These are phyloP conservation scores for Hypoxylon sp. DNA, from an alignment of 2,329 filamentous ascomycete species.

Conservation along the genomic window DNA sequence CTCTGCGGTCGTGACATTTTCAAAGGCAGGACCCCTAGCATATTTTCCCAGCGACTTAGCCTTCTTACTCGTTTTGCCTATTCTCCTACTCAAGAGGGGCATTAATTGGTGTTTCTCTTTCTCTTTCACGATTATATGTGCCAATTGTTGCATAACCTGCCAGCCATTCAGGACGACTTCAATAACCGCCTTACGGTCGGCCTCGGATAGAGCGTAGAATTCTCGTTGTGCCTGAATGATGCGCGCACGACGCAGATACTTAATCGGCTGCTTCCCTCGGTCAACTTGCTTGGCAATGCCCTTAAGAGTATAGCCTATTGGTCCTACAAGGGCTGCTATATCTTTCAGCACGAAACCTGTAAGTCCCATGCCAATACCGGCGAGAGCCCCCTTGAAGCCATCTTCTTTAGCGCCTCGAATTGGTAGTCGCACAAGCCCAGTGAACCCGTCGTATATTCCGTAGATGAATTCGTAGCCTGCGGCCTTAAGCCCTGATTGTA, in stretches of 20 bases:
- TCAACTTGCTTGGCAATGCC: slow-evolving; percentile 73
- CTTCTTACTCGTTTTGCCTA: slow-evolving; percentile 55
- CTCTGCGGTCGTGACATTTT: slow-evolving; percentile 64
- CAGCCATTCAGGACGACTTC: slow-evolving; percentile 60
- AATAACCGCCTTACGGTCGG: slow-evolving; percentile 52
- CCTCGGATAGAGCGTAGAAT: slow-evolving; percentile 52
- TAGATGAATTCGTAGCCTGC: slow-evolving; percentile 73
- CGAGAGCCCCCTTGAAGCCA: slow-evolving; percentile 67
- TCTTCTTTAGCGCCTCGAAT: slow-evolving; percentile 69
- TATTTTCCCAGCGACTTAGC: slow-evolving; percentile 56
- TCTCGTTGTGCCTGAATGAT: slow-evolving; percentile 72
- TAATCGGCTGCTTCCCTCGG: slow-evolving; percentile 66
- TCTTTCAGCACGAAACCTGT: slow-evolving; percentile 76
- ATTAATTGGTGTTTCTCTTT: slow-evolving; percentile 45
- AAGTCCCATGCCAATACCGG: slow-evolving; percentile 72
- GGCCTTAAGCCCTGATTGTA: slow-evolving; percentile 73
- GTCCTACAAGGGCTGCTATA: slow-evolving; percentile 72
- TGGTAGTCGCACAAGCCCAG: slow-evolving; percentile 73
- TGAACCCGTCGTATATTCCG: slow-evolving; percentile 76
- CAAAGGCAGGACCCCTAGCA: slow-evolving; percentile 62
- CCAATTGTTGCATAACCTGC: slow-evolving; percentile 60
- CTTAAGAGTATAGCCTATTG: slow-evolving; percentile 74
- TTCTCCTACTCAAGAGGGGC: slow-evolving; percentile 36
- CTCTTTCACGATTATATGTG: slow-evolving; percentile 57
- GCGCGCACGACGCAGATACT: slow-evolving; percentile 69